phyloP scores from a whole-genome alignment of 352 stramenopile species.

The Phytopythium sindhum region DNA sequence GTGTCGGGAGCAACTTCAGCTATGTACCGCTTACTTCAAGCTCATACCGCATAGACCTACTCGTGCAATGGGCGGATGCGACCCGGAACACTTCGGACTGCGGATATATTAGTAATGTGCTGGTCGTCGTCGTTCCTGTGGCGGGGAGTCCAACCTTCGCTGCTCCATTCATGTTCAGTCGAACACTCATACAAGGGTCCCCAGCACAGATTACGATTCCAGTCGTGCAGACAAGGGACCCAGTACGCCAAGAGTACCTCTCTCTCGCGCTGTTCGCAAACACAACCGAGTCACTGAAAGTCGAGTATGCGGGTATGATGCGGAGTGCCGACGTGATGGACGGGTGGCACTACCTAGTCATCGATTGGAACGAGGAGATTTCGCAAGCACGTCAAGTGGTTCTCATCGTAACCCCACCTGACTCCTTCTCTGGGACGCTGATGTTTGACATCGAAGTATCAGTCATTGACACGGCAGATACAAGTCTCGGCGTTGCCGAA shows the following conservation, averaged over 20 bases:
- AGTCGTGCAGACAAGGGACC: neutral
- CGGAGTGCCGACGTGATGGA: neutral
- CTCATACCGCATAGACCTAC: neutral
- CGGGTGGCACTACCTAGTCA: slow-evolving; percentile 8
- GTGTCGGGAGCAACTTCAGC: neutral
- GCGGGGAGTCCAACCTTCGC: neutral
- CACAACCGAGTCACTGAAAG: slow-evolving; percentile 10
- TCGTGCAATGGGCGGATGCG: neutral
- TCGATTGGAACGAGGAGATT: slow-evolving; percentile 7
- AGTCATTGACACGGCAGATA: slow-evolving; percentile 6
- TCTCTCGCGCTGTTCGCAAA: slow-evolving; percentile 13
- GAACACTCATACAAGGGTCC: neutral
- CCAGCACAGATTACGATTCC: neutral
- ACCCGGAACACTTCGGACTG: neutral
- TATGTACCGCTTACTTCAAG: neutral
- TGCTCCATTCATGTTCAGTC: neutral
- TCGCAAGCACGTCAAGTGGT: slow-evolving; percentile 8
- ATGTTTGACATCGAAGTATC: slow-evolving; percentile 17
- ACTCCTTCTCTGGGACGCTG: slow-evolving; percentile 18
- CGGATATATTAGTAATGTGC: neutral
- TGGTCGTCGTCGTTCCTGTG: neutral
- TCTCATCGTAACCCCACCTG: slow-evolving; percentile 16
- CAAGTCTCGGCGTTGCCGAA: slow-evolving; percentile 12
- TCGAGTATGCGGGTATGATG: slow-evolving; percentile 11
- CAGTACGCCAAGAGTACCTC: slow-evolving; percentile 9